Conservation (phyloP, 2,329 filamentous ascomycete genomes). For the Scedosporium boydii region DNA sequence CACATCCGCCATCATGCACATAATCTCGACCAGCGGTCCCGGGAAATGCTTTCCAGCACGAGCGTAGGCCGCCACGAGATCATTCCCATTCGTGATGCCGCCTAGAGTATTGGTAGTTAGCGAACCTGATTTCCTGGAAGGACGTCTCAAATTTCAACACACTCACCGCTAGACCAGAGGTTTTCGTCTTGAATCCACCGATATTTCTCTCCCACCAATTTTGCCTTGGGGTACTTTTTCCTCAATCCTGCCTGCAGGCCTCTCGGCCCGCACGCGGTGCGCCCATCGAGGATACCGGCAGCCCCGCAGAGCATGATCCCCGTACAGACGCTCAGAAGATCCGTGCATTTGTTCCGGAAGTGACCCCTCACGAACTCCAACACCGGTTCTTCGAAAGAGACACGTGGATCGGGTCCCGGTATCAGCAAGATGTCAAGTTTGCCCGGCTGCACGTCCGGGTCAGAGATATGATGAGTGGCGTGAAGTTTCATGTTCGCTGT, state of each 20-base stretch:
- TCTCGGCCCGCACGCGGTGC: constrained; percentile 35
- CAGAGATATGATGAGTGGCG: constrained; percentile 32
- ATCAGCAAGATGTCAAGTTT: constrained; percentile 40
- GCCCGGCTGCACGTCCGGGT: constrained; percentile 38
- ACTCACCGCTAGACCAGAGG: constrained; percentile 44
- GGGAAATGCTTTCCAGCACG: constrained; percentile 33
- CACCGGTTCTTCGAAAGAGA: constrained; percentile 20
- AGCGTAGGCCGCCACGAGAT: constrained; percentile 43
- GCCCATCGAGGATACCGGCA: constrained; percentile 37
- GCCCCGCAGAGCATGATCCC: constrained; percentile 37
- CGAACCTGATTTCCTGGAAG: not conserved
- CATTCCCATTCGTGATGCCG: constrained; percentile 47
- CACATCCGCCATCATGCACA: constrained; percentile 33
- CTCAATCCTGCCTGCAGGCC: constrained; percentile 29
- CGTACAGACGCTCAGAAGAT: constrained; percentile 43
- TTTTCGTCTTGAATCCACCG: constrained; percentile 44
- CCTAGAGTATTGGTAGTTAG: constrained; percentile 19
- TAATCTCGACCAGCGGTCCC: constrained; percentile 31
- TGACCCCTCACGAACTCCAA: constrained; percentile 35
- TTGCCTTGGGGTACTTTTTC: constrained; percentile 26
- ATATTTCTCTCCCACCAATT: constrained; percentile 34
- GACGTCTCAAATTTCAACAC: not conserved
- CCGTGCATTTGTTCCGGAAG: constrained; percentile 24
- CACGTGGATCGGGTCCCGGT: constrained; percentile 36
- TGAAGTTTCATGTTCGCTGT: constrained; percentile 29